These are phyloP conservation scores for Lotus japonicus DNA, from an alignment of 306 rosid genomes.

Conservation along the genomic window DNA sequence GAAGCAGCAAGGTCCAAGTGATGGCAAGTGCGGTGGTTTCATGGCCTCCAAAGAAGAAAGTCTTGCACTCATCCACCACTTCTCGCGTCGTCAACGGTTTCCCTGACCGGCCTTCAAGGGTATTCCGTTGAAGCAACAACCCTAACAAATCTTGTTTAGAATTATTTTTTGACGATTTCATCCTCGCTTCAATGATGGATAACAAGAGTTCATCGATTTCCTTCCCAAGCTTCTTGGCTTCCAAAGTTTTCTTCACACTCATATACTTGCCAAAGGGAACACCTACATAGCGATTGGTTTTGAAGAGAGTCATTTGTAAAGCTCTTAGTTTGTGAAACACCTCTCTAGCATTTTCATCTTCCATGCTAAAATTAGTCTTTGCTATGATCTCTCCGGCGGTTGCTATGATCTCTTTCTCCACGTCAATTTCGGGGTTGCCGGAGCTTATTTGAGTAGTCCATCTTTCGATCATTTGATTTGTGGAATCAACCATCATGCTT, in stretches of 20 bases:
- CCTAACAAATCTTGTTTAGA: conserved; percentile 51
- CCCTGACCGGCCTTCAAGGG: conserved; percentile 18
- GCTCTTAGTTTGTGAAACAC: conserved; percentile 51
- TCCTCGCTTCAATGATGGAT: conserved; percentile 36
- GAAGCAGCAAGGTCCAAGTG: conserved; percentile 75
- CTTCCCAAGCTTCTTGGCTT: conserved; percentile 58
- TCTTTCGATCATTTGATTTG: conserved; percentile 52
- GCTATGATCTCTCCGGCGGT: conserved; percentile 74
- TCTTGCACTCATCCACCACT: conserved; percentile 79
- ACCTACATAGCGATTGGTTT: conserved; percentile 54
- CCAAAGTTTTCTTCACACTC: conserved; percentile 34
- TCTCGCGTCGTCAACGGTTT: conserved; percentile 42
- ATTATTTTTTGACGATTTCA: conserved; percentile 10
- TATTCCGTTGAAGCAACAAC: conserved; percentile 42
- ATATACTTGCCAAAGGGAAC: conserved; percentile 56
- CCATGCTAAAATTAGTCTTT: conserved; percentile 62
- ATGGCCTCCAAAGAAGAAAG: conserved; percentile 88
- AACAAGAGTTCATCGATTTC: conserved; percentile 54
- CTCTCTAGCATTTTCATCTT: conserved; percentile 32
- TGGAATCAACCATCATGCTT: conserved; percentile 51
- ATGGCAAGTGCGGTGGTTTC: conserved; percentile 88
- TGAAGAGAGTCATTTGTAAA: conserved; percentile 64
- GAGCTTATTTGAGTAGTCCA: conserved; percentile 41
- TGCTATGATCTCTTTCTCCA: conserved; percentile 48
- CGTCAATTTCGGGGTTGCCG: conserved; percentile 52